These are phyloP conservation scores for Isoetes engelmannii DNA, from an alignment of 83 land plant genomes.

Conservation along the genomic window DNA sequence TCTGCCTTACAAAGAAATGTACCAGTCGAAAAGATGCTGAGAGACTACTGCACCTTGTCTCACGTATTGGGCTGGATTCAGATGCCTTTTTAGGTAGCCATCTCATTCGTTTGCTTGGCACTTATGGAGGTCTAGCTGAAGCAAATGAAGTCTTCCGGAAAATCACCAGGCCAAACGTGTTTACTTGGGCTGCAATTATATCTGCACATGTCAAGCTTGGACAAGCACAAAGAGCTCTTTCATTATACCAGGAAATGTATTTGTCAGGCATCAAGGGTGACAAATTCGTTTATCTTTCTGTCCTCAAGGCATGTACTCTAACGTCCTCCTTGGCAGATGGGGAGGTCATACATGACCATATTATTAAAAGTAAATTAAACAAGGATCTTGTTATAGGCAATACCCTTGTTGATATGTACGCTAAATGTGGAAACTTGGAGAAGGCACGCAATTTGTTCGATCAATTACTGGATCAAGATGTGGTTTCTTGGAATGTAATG, in stretches of 20 bases:
- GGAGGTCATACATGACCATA: not conserved
- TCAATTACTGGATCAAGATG: not conserved
- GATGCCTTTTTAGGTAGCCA: conserved; percentile 1
- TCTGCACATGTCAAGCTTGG: conserved; percentile 15
- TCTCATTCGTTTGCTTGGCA: not conserved
- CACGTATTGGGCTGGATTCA: not conserved
- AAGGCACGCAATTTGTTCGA: conserved; percentile 1
- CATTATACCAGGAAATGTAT: conserved; percentile 4
- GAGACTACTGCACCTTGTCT: not conserved
- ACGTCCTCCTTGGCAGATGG: not conserved
- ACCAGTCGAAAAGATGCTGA: no score
- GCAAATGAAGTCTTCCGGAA: not conserved
- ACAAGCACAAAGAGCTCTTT: not conserved
- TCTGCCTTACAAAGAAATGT: no score
- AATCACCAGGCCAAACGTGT: not conserved
- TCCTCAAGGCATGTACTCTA: conserved; percentile 6
- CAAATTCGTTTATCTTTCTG: conserved; percentile 3
- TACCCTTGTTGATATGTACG: conserved; percentile 12
- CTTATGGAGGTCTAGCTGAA: not conserved
- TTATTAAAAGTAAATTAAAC: not conserved
- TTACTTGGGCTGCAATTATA: conserved; percentile 14
- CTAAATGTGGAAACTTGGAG: not conserved
- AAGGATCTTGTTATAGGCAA: not conserved
- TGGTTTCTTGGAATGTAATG: conserved; percentile 9
- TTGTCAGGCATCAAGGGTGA: not conserved